These are phyloP conservation scores for Erysimum cheiranthoides DNA, from an alignment of 345 rosid species.

Conservation along the genomic window DNA sequence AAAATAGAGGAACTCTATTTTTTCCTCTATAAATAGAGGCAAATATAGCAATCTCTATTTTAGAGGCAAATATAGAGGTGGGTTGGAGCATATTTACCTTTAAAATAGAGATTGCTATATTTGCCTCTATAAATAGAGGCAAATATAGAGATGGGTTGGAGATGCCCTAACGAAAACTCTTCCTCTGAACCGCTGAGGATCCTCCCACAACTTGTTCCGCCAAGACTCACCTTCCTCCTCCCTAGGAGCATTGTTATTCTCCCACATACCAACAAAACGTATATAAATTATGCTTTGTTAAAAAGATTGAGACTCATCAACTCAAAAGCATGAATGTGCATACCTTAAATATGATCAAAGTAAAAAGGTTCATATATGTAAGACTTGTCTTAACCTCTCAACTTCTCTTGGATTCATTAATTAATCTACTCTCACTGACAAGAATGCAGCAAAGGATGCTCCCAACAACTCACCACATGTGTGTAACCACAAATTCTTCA, in stretches of 20 bases:
- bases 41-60: too few species aligned
- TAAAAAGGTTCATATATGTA: neutral
- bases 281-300: too few species aligned
- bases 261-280: slow-evolving; percentile 6
- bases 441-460: slow-evolving; percentile 38
- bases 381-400: slow-evolving; percentile 13
- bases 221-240: neutral
- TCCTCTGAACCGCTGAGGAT: slow-evolving; percentile 4
- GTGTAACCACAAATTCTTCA: slow-evolving; percentile 38
- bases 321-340: neutral
- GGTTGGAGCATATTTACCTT: too few species aligned
- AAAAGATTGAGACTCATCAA: neutral
- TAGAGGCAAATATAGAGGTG: too few species aligned
- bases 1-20: too few species aligned
- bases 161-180: slow-evolving; percentile 7
- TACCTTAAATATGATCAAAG: slow-evolving; percentile 26
- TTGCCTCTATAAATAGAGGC: too few species aligned
- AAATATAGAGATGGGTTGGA: too few species aligned
- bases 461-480: slow-evolving; percentile 26
- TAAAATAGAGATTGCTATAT: too few species aligned
- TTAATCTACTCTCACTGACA: slow-evolving; percentile 30
- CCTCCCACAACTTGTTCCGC: neutral
- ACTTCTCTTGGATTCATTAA: slow-evolving; percentile 18
- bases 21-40: too few species aligned
- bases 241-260: slow-evolving; percentile 4